A percentile compares a stretch with the other conserved stretches of the same genome.
These are phyloP conservation scores for Stereum hirsutum DNA, from an alignment of 1,284 basidiomycete genomes.

Conservation along the genomic window DNA sequence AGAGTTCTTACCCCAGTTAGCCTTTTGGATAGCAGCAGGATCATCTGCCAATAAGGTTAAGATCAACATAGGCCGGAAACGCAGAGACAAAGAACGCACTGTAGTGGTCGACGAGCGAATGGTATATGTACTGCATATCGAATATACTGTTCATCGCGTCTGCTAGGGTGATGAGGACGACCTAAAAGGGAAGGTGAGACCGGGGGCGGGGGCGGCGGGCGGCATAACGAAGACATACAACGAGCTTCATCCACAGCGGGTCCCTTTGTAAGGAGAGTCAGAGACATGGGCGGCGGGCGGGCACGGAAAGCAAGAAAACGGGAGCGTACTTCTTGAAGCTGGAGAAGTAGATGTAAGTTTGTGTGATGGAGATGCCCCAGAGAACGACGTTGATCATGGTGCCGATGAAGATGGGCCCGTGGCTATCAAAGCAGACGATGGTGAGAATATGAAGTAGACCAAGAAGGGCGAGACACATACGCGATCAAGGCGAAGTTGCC, in stretches of 20 bases:
- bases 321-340: slow-evolving; percentile 26
- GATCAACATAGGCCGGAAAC: background rate
- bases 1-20: slow-evolving; percentile 20
- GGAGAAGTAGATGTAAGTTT: slow-evolving; percentile 31
- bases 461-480: background rate
- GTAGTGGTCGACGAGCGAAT: slow-evolving; percentile 26
- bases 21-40: slow-evolving; percentile 16
- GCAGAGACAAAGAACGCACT: slow-evolving; percentile 16
- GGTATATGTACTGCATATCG: slow-evolving; percentile 28
- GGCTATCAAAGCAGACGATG: slow-evolving; percentile 14
- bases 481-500: slow-evolving; percentile 5
- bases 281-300: slow-evolving; percentile 1
- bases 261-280: slow-evolving; percentile 14
- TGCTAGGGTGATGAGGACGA: slow-evolving; percentile 23
- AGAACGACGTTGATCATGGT: slow-evolving; percentile 29
- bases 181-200: slow-evolving; percentile 14
- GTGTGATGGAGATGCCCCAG: slow-evolving; percentile 31
- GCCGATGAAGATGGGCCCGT: slow-evolving; percentile 31
- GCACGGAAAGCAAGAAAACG: background rate
- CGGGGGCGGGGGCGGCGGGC: background rate
- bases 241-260: slow-evolving; percentile 23
- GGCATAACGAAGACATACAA: slow-evolving; percentile 12
- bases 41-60: slow-evolving; percentile 14
- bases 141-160: slow-evolving; percentile 30
- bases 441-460: background rate